These are phyloP conservation scores for Aspergillus mulundensis DNA, from an alignment of 495 filamentous ascomycete genomes.

Conservation along the genomic window DNA sequence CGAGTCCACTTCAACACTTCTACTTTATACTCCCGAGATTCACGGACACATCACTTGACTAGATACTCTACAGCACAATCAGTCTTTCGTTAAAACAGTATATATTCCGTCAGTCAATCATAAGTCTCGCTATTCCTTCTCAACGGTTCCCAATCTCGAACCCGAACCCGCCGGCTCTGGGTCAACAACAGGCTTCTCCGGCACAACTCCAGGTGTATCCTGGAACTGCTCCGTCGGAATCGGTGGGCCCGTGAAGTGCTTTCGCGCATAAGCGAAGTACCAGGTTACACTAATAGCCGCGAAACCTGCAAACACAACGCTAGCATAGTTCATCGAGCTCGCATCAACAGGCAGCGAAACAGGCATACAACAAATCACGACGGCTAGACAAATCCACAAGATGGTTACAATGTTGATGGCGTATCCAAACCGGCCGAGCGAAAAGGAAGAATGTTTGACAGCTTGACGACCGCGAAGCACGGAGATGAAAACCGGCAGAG, in stretches of 20 bases:
- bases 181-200: slow-evolving; percentile 29
- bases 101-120: neutral
- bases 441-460: slow-evolving; percentile 45
- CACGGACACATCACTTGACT: too few species aligned
- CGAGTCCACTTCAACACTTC: neutral
- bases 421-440: slow-evolving; percentile 49
- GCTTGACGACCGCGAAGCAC: slow-evolving; percentile 46
- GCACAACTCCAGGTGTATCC: slow-evolving; percentile 33
- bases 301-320: slow-evolving; percentile 61
- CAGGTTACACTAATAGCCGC: slow-evolving; percentile 53
- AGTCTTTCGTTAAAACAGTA: neutral
- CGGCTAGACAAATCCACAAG: slow-evolving; percentile 48
- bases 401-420: slow-evolving; percentile 49
- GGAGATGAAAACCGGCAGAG: slow-evolving; percentile 58
- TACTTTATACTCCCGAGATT: neutral
- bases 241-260: slow-evolving; percentile 66
- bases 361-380: slow-evolving; percentile 55
- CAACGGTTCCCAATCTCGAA: slow-evolving; percentile 14
- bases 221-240: slow-evolving; percentile 37
- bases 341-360: slow-evolving; percentile 46
- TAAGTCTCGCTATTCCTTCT: slow-evolving; percentile 17
- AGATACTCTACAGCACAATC: neutral
- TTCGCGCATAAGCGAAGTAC: slow-evolving; percentile 68
- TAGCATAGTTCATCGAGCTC: slow-evolving; percentile 56
- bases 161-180: slow-evolving; percentile 20